These are phyloP conservation scores for Candida corydali DNA, from an alignment of 805 yeast genomes.

Conservation along the genomic window DNA sequence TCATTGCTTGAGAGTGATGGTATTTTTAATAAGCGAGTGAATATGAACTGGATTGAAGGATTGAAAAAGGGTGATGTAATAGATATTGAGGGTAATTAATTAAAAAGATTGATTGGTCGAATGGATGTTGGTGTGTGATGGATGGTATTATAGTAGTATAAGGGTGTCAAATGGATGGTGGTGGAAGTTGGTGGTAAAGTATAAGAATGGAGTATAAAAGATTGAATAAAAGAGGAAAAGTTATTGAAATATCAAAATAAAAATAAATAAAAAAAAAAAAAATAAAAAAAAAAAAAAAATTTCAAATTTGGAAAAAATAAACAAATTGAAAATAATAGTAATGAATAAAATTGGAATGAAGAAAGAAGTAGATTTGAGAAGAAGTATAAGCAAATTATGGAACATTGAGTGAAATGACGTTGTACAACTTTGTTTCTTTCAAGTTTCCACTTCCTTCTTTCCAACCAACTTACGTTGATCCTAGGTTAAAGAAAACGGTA, in stretches of 20 bases:
- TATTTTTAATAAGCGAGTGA: no score
- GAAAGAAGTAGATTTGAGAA: no score
- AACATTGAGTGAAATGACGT: no score
- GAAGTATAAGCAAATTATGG: no score
- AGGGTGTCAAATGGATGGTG: background rate
- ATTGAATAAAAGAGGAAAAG: conserved; percentile 1
- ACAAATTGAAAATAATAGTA: background rate
- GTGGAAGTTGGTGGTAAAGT: background rate
- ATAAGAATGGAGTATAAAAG: background rate
- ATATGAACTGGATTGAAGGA: no score
- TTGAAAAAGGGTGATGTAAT: no score
- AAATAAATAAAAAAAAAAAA: background rate
- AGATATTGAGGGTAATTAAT: background rate
- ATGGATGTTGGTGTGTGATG: background rate
- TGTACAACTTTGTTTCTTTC: no score
- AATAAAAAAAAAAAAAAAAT: conserved; percentile 2
- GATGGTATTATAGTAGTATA: no score
- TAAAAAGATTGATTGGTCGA: background rate
- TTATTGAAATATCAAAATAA: background rate
- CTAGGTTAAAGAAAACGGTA: no score
- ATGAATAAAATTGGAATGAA: background rate
- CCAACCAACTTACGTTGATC: no score
- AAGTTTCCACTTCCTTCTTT: no score
- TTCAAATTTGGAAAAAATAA: background rate
- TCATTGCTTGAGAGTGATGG: background rate